Evolutionary conservation across 768 basidiomycete species (phyloP), one percentile per base, ranked within the genome.

Genomic region (Tylopilus balloui): DNA sequence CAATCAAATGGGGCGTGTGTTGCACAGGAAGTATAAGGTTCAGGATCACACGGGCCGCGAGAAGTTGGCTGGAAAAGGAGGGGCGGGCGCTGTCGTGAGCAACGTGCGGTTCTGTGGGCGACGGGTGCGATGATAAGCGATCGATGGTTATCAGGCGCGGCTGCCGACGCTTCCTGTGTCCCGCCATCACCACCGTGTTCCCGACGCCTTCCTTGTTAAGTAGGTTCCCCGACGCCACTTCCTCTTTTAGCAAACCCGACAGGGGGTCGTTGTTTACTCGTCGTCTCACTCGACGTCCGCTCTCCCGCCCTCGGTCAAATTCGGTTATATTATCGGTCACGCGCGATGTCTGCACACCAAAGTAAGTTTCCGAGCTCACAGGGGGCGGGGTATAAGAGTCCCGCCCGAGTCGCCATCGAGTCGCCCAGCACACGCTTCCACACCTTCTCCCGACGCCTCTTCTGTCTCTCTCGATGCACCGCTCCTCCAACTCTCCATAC

Each of bases 331-430:
- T 39, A 7, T 11, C 50, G 17, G 35, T 56, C 59, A 62, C 45
- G 31, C 39, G 51, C 31, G 39, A 47, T 35, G 42, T 4, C 23
- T 20, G 17, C 39, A n/a, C 34, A 37, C 35, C 38, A 47, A 60
- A 28, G 49, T 54, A 57, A 59, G 55, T 63, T 65, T 41, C 56
- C 55, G 63, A 50, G 13, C 42, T 2, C 36, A 42, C 53, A 14
- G 15, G 31, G 27, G 31, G 50, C 47, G 50, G 52, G 54, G 50
- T 69, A 68, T 67, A 69, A 67, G 59, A 63, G 2, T 31, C 42
- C 52, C 50, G 38, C 46, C 45, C 28, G 32, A 36, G 35, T 2
- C 28, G 41, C 32, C 25, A 44, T 54, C 48, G 54, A 59, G 55
- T 69, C 57, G 58, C 3, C 42, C 60, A 67, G 17, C 58, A 51